These are phyloP conservation scores for Plasmodium gaboni DNA, from an alignment of 169 alveolate genomes.

Conservation along the genomic window DNA sequence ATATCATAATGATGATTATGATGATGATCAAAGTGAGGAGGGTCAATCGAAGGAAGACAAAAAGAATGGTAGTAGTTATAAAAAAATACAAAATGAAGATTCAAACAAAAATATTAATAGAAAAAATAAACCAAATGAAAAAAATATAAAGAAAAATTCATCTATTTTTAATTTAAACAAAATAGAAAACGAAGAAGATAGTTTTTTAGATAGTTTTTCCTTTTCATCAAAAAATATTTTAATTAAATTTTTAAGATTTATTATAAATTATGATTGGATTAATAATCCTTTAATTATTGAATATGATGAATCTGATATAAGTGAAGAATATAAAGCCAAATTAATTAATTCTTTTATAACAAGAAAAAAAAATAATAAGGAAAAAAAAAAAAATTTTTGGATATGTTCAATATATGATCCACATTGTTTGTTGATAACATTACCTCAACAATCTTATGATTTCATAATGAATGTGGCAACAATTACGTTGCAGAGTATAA, in stretches of 20 bases:
- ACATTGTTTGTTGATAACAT: conserved; percentile 14
- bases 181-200: background rate
- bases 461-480: conserved; percentile 15
- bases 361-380: conserved; percentile 24
- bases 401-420: conserved; percentile 53
- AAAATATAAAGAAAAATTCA: background rate
- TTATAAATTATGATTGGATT: conserved; percentile 32
- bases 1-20: background rate
- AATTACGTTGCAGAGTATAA: background rate
- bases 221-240: conserved; percentile 34
- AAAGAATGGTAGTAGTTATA: background rate
- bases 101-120: background rate
- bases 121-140: background rate
- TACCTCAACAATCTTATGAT: conserved; percentile 24
- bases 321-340: conserved; percentile 36
- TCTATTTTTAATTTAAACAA: background rate
- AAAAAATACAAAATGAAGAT: background rate
- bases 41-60: background rate
- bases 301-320: conserved; percentile 17
- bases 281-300: conserved; percentile 35
- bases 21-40: background rate
- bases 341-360: conserved; percentile 17
- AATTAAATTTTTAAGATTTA: conserved; percentile 20
- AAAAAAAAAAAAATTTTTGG: conserved; percentile 35
- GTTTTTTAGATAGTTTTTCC: conserved; percentile 22